phyloP scores from a whole-genome alignment of 345 rosid species.

The Pistacia integerrima region DNA sequence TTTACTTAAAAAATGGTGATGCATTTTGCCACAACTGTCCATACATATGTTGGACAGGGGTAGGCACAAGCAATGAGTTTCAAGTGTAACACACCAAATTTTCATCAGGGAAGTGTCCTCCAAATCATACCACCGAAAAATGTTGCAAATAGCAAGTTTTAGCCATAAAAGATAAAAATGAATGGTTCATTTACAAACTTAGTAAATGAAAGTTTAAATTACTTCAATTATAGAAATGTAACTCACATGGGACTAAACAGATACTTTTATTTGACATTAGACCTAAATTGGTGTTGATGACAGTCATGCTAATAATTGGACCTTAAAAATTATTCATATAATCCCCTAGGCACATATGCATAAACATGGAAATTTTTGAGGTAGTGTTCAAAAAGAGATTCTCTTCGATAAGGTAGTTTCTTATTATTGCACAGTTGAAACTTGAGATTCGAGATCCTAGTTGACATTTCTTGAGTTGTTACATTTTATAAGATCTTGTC shows the following conservation, averaged over 20 bases:
- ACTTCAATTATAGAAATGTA: not conserved
- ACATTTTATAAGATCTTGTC: not conserved
- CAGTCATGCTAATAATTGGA: not conserved
- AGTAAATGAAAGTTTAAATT: not conserved
- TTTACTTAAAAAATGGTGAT: not conserved
- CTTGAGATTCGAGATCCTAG: not conserved
- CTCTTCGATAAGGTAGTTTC: not conserved
- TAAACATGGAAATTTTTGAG: not conserved
- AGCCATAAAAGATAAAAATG: not conserved
- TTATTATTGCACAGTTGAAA: not conserved
- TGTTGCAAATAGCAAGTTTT: not conserved
- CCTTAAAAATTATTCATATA: no score
- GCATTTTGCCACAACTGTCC: not conserved
- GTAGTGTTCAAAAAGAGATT: not conserved
- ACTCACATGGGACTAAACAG: not conserved
- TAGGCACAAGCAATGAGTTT: not conserved
- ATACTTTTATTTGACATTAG: not conserved
- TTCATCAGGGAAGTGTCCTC: not conserved
- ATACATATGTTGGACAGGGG: not conserved
- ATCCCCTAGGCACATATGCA: not conserved
- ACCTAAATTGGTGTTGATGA: not conserved
- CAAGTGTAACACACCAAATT: not conserved
- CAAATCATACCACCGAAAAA: not conserved
- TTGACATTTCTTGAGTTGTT: not conserved
- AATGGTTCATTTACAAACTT: not conserved